Evolutionary conservation across 768 basidiomycete species (phyloP).

Genomic region (Pholiota molesta): DNA sequence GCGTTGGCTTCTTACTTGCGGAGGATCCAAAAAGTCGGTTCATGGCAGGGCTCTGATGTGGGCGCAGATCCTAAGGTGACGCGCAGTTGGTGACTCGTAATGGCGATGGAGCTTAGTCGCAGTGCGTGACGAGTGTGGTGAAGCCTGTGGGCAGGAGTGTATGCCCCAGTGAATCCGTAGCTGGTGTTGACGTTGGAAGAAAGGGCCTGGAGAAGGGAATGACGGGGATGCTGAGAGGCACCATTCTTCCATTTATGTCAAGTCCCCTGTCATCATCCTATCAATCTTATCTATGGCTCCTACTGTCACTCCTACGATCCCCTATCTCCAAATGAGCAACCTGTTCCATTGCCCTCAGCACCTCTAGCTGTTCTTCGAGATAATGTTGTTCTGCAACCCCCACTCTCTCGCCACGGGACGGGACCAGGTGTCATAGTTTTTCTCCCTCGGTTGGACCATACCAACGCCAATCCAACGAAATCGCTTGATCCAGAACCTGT

Average conservation of each 20-base stretch:
- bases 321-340: conserved; percentile 32
- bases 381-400: conserved; percentile 44
- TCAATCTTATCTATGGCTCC: conserved; percentile 2
- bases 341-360: conserved; percentile 45
- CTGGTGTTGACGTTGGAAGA: too few relatives aligned
- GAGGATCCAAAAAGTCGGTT: conserved; percentile 86
- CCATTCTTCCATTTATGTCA: too few relatives aligned
- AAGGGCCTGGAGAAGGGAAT: too few relatives aligned
- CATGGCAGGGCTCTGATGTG: conserved; percentile 43
- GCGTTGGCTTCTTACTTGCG: conserved; percentile 79
- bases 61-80: too few relatives aligned
- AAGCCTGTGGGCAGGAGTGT: too few relatives aligned
- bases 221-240: too few relatives aligned
- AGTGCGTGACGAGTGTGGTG: too few relatives aligned
- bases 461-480: conserved; percentile 22
- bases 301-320: conserved; percentile 9
- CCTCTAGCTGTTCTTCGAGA: conserved; percentile 33
- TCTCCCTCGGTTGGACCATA: conserved; percentile 33
- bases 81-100: too few relatives aligned
- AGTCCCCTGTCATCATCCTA: neutral
- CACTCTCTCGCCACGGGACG: conserved; percentile 48
- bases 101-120: too few relatives aligned
- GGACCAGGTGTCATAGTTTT: conserved; percentile 51
- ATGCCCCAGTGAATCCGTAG: too few relatives aligned
- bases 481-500: conserved; percentile 51